These are phyloP conservation scores for Cladobotryum mycophilum DNA, from an alignment of 2,329 filamentous ascomycete genomes.

Conservation along the genomic window DNA sequence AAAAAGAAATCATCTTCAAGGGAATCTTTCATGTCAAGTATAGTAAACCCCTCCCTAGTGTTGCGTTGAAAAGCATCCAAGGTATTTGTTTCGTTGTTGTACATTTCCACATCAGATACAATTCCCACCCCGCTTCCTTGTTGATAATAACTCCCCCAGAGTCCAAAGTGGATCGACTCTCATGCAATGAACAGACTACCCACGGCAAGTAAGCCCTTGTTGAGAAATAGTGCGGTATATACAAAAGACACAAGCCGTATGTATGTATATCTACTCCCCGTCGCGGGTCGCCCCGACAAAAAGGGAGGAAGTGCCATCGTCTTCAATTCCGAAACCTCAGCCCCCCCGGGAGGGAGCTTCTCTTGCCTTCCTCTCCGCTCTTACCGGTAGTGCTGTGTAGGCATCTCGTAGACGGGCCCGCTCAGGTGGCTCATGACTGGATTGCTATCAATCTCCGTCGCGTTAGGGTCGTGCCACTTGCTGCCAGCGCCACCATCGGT, in stretches of 20 bases:
- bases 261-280: not conserved
- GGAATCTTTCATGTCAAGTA: too few relatives aligned
- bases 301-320: not conserved
- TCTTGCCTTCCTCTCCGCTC: not conserved
- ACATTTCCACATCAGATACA: too few relatives aligned
- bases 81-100: too few relatives aligned
- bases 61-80: too few relatives aligned
- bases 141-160: too few relatives aligned
- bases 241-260: conserved; percentile 3
- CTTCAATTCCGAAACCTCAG: not conserved
- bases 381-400: conserved; percentile 32
- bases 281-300: not conserved
- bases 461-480: conserved; percentile 29
- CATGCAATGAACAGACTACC: not conserved
- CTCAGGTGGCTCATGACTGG: conserved; percentile 27
- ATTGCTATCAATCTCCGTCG: conserved; percentile 34
- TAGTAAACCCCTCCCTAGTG: too few relatives aligned
- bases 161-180: too few relatives aligned
- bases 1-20: not conserved
- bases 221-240: conserved; percentile 1
- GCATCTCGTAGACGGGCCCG: conserved; percentile 38
- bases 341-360: not conserved
- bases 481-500: conserved; percentile 24
- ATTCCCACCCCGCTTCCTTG: too few relatives aligned
- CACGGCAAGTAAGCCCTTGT: not conserved